These are phyloP conservation scores for Kodamaea ohmeri DNA, from an alignment of 1,139 yeast species.

Conservation along the genomic window DNA sequence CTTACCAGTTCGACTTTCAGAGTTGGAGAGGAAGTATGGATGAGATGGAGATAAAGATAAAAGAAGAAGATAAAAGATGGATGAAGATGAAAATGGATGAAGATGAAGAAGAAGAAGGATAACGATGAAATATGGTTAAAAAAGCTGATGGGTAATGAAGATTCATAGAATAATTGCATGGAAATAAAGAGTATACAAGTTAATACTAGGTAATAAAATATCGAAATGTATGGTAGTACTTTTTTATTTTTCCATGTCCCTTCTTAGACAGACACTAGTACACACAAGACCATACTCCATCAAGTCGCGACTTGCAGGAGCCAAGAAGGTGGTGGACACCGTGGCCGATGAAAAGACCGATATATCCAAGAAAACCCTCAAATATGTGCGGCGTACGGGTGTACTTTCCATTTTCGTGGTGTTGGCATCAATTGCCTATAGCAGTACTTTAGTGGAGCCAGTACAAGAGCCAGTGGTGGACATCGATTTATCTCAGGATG, in stretches of 20 bases:
- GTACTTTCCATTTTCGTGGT: conserved; percentile 34
- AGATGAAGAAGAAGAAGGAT: no score
- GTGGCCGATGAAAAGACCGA: conserved; percentile 36
- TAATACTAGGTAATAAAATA: no score
- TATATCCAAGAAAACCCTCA: conserved; percentile 32
- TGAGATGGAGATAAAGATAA: background rate
- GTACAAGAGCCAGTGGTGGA: conserved; percentile 16
- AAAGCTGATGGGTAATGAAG: no score
- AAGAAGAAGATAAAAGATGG: background rate
- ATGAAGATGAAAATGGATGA: no score
- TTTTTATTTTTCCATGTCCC: background rate
- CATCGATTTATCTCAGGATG: conserved; percentile 14
- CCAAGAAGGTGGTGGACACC: conserved; percentile 24
- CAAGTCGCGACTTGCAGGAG: conserved; percentile 16
- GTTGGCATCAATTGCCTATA: conserved; percentile 35
- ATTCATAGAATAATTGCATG: no score
- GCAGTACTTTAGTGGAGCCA: conserved; percentile 22
- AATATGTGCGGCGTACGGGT: conserved; percentile 33
- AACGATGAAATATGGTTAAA: no score
- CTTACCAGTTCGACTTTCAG: conserved; percentile 25
- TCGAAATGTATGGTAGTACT: no score
- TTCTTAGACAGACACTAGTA: background rate
- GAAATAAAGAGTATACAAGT: no score
- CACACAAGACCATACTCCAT: conserved; percentile 12
- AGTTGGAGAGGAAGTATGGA: conserved; percentile 10